A percentile compares a stretch with the other conserved stretches of the same genome.
These are phyloP conservation scores for Russula abietina DNA, from an alignment of 768 basidiomycete species.

Conservation along the genomic window DNA sequence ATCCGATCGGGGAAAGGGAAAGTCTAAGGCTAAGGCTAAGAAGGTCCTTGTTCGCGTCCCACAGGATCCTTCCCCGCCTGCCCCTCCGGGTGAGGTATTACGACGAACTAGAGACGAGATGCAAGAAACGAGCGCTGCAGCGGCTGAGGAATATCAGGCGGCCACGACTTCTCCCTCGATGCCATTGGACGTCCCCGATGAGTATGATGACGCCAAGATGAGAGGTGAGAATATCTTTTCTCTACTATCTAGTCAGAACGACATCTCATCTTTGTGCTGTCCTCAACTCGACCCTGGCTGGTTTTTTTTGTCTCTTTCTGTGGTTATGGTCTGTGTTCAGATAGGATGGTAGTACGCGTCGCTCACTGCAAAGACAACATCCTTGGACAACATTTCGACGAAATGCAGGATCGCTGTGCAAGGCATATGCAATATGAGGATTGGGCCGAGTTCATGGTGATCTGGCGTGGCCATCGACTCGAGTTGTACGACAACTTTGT, in stretches of 20 bases:
- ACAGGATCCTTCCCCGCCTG: conserved; percentile 35
- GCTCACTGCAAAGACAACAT: conserved; percentile 54
- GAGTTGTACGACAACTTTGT: conserved; percentile 88
- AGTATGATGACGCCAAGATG: conserved; percentile 53
- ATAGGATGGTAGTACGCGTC: conserved; percentile 83
- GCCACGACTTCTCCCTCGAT: conserved; percentile 24
- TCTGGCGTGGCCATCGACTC: conserved; percentile 69
- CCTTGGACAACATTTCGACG: conserved; percentile 53
- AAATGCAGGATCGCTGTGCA: conserved; percentile 57
- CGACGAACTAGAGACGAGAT: conserved; percentile 51
- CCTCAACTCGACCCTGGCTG: not conserved
- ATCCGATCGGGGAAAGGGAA: conserved; percentile 26
- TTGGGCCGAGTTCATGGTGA: conserved; percentile 80
- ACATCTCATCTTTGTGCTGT: not conserved
- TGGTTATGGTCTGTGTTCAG: conserved; percentile 37
- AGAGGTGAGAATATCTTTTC: conserved; percentile 50
- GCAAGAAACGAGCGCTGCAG: conserved; percentile 60
- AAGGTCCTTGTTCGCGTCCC: conserved; percentile 9
- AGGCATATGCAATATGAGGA: conserved; percentile 55
- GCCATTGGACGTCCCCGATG: not conserved
- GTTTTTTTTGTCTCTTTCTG: conserved; percentile 1
- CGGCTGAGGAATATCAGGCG: conserved; percentile 33
- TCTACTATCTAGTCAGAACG: not conserved
- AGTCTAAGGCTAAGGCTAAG: conserved; percentile 26
- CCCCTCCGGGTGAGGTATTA: conserved; percentile 60